Percentiles rank a stretch among this genome's conserved stretches.
These are phyloP conservation scores for Phalaenopsis equestris DNA, from an alignment of 106 monocot species.

Conservation along the genomic window DNA sequence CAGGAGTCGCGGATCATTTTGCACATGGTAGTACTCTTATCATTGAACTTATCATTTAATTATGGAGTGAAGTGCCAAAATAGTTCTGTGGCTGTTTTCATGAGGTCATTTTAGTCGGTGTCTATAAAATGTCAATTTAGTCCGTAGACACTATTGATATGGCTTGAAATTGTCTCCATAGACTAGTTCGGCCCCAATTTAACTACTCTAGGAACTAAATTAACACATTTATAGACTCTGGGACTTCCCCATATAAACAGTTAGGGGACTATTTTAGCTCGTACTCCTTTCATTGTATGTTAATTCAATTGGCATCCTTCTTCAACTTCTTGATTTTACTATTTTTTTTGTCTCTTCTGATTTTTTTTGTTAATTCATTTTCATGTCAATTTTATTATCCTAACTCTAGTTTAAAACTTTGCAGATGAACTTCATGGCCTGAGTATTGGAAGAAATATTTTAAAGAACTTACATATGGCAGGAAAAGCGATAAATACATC, in stretches of 20 bases:
- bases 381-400: not conserved
- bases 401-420: conserved; percentile 6
- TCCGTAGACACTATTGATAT: too few relatives aligned
- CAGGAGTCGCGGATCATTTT: conserved; percentile 99
- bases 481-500: conserved; percentile 36
- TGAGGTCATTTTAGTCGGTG: too few relatives aligned
- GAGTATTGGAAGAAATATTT: conserved; percentile 74
- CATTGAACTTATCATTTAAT: not conserved
- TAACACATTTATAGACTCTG: too few relatives aligned
- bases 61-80: not conserved
- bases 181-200: too few relatives aligned
- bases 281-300: too few relatives aligned
- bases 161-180: too few relatives aligned
- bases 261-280: too few relatives aligned
- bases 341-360: not conserved
- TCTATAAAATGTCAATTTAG: too few relatives aligned
- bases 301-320: not conserved
- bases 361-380: conserved; percentile 1
- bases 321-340: not conserved
- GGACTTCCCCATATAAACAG: too few relatives aligned
- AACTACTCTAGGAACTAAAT: too few relatives aligned
- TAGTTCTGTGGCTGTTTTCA: too few relatives aligned
- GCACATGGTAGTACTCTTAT: conserved; percentile 57
- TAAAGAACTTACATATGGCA: conserved; percentile 90
- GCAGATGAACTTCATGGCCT: conserved; percentile 96